These are phyloP conservation scores for Penicillium odoratum DNA, from an alignment of 495 filamentous ascomycete species.

Conservation along the genomic window DNA sequence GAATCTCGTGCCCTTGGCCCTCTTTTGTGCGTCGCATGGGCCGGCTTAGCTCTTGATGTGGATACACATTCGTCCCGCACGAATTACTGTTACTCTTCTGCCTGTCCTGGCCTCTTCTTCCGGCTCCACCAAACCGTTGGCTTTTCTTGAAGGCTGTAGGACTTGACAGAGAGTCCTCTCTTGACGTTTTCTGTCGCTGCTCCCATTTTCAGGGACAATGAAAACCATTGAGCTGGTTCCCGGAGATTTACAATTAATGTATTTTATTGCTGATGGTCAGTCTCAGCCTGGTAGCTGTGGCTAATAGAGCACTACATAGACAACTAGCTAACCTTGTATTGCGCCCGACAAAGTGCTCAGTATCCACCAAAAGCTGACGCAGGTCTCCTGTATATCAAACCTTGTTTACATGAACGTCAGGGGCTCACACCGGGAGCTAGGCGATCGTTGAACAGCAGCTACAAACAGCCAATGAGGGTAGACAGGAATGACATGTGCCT, in stretches of 20 bases:
- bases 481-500: background rate
- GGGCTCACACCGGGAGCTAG: background rate
- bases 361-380: background rate
- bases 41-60: background rate
- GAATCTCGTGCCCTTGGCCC: background rate
- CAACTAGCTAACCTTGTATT: background rate
- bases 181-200: background rate
- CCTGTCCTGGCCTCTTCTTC: background rate
- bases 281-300: background rate
- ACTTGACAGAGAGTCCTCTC: background rate
- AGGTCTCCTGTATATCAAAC: background rate
- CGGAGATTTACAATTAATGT: background rate
- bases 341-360: background rate
- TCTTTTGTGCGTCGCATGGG: background rate
- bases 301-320: background rate
- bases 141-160: background rate
- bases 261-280: background rate
- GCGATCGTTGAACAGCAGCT: background rate
- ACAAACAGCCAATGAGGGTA: background rate
- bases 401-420: background rate
- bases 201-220: background rate
- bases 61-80: background rate
- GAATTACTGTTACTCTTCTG: background rate
- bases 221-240: background rate
- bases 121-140: background rate